Conservation (phyloP, 306 rosid species). For the Mimosa pudica region DNA sequence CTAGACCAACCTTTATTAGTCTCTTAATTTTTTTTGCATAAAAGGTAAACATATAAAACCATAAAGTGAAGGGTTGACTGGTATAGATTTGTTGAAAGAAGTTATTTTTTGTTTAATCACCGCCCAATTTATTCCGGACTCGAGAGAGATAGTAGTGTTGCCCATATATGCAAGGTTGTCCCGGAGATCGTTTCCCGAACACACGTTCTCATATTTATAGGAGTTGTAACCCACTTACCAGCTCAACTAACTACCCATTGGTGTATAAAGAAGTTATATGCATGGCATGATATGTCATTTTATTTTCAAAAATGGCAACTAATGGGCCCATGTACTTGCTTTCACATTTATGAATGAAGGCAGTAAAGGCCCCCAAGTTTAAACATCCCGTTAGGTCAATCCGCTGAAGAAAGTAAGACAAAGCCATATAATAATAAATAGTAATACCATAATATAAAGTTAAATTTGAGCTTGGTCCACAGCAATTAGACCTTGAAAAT, state of each 20-base stretch:
- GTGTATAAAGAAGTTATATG: not conserved
- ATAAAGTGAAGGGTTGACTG: not conserved
- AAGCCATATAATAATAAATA: not conserved
- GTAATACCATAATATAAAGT: no score
- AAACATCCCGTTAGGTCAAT: not conserved
- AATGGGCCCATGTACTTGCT: not conserved
- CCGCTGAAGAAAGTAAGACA: not conserved
- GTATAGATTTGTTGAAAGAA: not conserved
- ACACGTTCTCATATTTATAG: no score
- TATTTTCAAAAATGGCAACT: not conserved
- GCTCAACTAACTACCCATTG: no score
- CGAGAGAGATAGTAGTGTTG: no score
- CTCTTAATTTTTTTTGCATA: no score
- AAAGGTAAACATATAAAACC: not conserved
- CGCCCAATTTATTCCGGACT: no score
- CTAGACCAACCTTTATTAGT: no score
- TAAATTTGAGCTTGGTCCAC: not conserved
- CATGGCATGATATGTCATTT: not conserved
- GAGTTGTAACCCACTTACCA: no score
- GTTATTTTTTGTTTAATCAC: not conserved
- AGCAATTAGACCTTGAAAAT: constrained; percentile 9
- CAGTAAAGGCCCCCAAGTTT: not conserved
- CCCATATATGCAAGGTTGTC: no score
- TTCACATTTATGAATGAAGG: not conserved
- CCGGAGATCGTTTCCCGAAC: no score